phyloP scores from a whole-genome alignment of 805 yeast genomes.

The Candida khao-thaluensis region DNA sequence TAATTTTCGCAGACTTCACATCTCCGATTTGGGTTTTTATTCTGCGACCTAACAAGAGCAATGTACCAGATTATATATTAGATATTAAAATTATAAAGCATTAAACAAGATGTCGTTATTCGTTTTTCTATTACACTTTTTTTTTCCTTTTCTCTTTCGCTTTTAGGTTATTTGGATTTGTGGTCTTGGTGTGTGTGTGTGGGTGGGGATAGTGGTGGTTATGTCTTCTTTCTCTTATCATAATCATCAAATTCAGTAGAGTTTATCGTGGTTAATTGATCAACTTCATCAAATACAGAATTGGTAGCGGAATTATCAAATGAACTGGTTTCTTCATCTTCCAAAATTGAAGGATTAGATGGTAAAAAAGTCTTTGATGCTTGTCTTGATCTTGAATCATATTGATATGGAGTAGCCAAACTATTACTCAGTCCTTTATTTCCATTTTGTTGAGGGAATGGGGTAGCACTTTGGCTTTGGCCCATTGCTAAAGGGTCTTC shows the following conservation, averaged over 20 bases:
- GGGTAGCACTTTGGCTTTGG: conserved; percentile 7
- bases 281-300: conserved; percentile 37
- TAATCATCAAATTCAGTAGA: conserved; percentile 31
- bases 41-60: too few species aligned
- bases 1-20: conserved; percentile 10
- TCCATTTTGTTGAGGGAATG: conserved; percentile 5
- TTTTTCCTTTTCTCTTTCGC: too few species aligned
- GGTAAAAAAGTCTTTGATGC: conserved; percentile 22
- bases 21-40: too few species aligned
- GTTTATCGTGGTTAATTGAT: conserved; percentile 29
- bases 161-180: too few species aligned
- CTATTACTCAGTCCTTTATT: neutral
- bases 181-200: too few species aligned
- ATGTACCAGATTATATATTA: conserved; percentile 3
- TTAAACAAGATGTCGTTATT: conserved; percentile 2
- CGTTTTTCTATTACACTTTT: neutral
- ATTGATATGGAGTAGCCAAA: conserved; percentile 12
- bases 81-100: neutral
- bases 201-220: too few species aligned
- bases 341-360: conserved; percentile 13
- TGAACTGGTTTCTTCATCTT: conserved; percentile 22
- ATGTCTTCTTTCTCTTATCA: conserved; percentile 9
- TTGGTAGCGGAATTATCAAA: conserved; percentile 39
- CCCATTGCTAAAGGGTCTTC: conserved; percentile 2
- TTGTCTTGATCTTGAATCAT: conserved; percentile 29